Base-by-base conservation (phyloP, 129 eudicot species). In the Pulicaria dysenterica region DNA sequence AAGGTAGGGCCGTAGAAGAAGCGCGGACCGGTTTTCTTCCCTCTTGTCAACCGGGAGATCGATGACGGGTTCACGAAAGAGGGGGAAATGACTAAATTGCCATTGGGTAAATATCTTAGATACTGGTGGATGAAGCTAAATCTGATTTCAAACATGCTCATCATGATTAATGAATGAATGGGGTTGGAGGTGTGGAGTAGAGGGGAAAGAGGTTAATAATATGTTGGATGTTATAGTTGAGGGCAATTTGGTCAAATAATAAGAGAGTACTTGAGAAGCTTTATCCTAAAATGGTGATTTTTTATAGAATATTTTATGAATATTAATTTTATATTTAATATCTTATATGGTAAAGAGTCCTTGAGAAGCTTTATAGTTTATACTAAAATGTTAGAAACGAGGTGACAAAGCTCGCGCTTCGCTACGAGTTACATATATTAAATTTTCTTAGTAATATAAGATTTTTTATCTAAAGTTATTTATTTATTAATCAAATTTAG, bases 71-170 rank as follows among this genome's bases (percentile, higher is more conserved):
- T 69, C 13, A 43, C 13, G 73, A 56, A 10, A 14, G 56, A 53
- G 70, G 71, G 3, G 39, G 63, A 13, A 62, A 58, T 66, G 83
- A 73, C 87, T 8, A 64, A 81, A 75, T 72, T 81, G 81, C 79
- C 83, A 73, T 56, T 75, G 14, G 57, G 17, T 0, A 75, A 81
- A 67, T 37, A 38, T 40, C 60, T 67, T 0, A 12, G 34, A 0
- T 58, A 39, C 7, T 16, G 64, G 34, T 46, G 65, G 70, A 40
- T 31, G n/a, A n/a, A n/a, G 14, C 4, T 17, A 45, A 10, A 17
- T 50, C 24, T n/a, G 57, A 47, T 17, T 73, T 61, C 39, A 7
- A 76, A 53, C 50, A 41, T 58, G 74, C 45, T 40, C 85, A 84
- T 84, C 57, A 7, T 43, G 72, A 2, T 24, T 54, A 58, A 4